Evolutionary conservation across 2,329 filamentous ascomycete genomes (phyloP).

Genomic region (Penicillium capsulatum): DNA sequence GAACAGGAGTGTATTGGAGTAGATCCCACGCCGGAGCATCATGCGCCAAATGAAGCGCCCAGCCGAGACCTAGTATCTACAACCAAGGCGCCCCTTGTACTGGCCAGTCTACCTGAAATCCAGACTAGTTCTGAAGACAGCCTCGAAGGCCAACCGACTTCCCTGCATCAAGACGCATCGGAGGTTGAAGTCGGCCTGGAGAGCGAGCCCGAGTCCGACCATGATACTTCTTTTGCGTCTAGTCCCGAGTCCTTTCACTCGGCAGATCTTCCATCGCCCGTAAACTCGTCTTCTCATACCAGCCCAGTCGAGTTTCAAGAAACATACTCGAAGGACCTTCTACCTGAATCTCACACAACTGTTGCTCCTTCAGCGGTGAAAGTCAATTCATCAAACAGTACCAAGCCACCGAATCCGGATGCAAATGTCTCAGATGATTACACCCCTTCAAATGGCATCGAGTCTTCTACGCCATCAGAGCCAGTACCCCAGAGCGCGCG

Average conservation of each 20-base stretch:
- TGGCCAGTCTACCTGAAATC: neutral
- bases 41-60: neutral
- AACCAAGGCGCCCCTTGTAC: no score
- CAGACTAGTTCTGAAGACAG: neutral
- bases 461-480: neutral
- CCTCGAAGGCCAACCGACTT: no score
- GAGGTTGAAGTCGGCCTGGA: no score
- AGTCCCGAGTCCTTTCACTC: constrained; percentile 46
- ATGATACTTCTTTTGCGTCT: constrained; percentile 32
- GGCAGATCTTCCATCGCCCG: constrained; percentile 22
- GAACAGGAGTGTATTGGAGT: no score
- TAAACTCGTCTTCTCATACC: constrained; percentile 18
- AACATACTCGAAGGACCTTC: no score
- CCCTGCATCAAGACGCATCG: no score
- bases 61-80: neutral
- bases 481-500: constrained; percentile 1
- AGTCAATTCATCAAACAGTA: no score
- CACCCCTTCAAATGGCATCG: no score
- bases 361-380: no score
- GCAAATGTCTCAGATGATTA: constrained; percentile 2
- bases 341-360: no score
- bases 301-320: constrained; percentile 17
- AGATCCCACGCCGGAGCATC: no score
- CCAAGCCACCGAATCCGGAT: neutral
- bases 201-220: constrained; percentile 22